Conservation (phyloP, 257 asterid genomes). For the Parsonsia alboflavescens region DNA sequence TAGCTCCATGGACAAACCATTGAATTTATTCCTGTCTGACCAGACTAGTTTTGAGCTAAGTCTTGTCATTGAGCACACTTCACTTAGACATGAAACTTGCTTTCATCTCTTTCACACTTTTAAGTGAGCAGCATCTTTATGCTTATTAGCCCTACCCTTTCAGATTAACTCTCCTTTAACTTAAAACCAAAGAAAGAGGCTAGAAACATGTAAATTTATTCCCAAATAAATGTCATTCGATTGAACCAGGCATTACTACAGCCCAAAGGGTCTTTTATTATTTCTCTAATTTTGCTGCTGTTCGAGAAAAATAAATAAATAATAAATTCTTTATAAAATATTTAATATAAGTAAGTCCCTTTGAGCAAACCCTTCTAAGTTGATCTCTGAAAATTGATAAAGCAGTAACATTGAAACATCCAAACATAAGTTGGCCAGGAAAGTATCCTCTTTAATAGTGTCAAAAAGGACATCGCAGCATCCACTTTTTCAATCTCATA, state of each 20-base stretch:
- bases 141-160: background rate
- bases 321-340: background rate
- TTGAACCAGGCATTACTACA: background rate
- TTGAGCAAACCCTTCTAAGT: background rate
- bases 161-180: background rate
- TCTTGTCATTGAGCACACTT: background rate
- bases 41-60: too few relatives aligned
- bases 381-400: background rate
- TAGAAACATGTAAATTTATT: background rate
- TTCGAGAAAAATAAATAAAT: background rate
- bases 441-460: background rate
- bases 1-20: too few relatives aligned
- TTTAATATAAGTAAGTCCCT: background rate
- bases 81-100: background rate
- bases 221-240: background rate
- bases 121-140: background rate
- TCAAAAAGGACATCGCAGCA: background rate
- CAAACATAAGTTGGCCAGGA: background rate
- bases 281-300: background rate
- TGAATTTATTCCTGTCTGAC: too few relatives aligned
- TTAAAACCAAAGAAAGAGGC: background rate
- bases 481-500: background rate
- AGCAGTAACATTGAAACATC: background rate
- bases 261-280: background rate
- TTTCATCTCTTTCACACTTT: background rate